Percentiles rank a stretch among this genome's conserved stretches.
Conservation (phyloP, 192 early-diverging fungal species). For the Oehlia diaphana region DNA sequence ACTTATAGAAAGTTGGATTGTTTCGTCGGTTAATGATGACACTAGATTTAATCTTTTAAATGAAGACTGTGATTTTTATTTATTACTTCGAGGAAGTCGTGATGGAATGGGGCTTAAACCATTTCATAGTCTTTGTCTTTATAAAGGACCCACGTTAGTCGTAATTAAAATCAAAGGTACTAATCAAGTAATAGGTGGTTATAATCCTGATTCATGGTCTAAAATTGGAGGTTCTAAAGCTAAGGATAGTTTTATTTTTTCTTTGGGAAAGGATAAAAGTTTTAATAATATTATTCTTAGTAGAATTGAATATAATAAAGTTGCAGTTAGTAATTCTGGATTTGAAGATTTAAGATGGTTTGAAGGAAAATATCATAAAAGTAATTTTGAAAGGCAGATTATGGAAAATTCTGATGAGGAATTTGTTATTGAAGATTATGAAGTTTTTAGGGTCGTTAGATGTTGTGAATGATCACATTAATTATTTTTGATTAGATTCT, state of each 20-base stretch:
- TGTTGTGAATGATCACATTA: no score
- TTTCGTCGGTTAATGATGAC: not conserved
- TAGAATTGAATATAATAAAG: constrained; percentile 35
- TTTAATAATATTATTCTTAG: constrained; percentile 33
- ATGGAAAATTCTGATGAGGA: not conserved
- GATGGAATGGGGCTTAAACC: not conserved
- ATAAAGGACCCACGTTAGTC: not conserved
- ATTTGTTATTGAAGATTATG: not conserved
- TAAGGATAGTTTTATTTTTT: constrained; percentile 7
- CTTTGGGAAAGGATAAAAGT: not conserved
- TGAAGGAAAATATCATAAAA: not conserved
- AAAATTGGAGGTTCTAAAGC: not conserved
- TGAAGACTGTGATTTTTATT: not conserved
- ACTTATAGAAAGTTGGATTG: constrained; percentile 5
- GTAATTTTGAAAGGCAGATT: not conserved
- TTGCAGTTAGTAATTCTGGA: not conserved
- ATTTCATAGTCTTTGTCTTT: not conserved
- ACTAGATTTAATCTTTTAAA: not conserved
- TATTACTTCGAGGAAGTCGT: not conserved
- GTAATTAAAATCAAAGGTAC: not conserved
- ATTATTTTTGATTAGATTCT: no score
- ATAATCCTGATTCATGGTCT: not conserved
- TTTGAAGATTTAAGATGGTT: not conserved
- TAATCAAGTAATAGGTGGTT: constrained; percentile 15
- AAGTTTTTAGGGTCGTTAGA: not conserved